phyloP scores from a whole-genome alignment of 192 early-diverging fungal species.

The Linnemannia elongata region DNA sequence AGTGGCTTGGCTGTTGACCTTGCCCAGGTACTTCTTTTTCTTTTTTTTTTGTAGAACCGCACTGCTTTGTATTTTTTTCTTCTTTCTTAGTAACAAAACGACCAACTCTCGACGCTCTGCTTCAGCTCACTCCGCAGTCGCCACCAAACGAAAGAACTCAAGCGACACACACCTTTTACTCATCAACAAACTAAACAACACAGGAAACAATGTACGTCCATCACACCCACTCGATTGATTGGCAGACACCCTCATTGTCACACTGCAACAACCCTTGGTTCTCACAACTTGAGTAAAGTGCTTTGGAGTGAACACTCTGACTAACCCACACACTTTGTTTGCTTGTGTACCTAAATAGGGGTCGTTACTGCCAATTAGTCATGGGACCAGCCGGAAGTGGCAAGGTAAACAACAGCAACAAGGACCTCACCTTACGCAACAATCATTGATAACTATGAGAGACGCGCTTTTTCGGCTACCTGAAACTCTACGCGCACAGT shows the following conservation, averaged over 20 bases:
- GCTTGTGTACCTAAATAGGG: conserved; percentile 50
- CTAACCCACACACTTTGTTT: not conserved
- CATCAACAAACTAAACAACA: too few species aligned
- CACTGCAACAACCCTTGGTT: too few species aligned
- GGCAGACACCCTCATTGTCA: too few species aligned
- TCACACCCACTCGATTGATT: too few species aligned
- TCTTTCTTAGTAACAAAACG: not conserved
- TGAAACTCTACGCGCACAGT: not conserved
- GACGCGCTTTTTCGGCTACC: not conserved
- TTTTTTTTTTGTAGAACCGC: not conserved
- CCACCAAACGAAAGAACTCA: too few species aligned
- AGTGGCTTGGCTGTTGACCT: conserved; percentile 1
- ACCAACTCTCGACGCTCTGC: not conserved
- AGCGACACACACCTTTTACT: too few species aligned
- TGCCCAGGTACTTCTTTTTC: not conserved
- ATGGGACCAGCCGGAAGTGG: conserved; percentile 97
- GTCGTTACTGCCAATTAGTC: conserved; percentile 91
- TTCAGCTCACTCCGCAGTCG: too few species aligned
- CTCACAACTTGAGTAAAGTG: too few species aligned
- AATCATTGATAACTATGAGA: not conserved
- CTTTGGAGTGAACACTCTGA: not conserved
- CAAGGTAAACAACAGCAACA: conserved; percentile 66
- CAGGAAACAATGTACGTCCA: too few species aligned
- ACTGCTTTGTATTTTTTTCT: not conserved
- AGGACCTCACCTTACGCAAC: not conserved